These are phyloP conservation scores for Globisporangium apiculatum DNA, from an alignment of 352 stramenopile genomes.

Conservation along the genomic window DNA sequence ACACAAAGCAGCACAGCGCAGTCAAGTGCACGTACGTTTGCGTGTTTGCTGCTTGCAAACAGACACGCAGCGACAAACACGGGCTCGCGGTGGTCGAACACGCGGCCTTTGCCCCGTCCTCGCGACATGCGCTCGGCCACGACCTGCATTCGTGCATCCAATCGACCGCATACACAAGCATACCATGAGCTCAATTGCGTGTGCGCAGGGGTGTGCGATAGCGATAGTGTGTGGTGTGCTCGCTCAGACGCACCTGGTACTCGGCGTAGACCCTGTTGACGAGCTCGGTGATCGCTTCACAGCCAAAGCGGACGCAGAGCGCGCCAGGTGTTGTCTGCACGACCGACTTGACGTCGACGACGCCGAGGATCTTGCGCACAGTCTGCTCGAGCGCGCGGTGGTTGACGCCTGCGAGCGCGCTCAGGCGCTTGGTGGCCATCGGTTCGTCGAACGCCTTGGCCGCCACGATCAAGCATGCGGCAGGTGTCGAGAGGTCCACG, in stretches of 20 bases:
- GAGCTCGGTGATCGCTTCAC: constrained; percentile 52
- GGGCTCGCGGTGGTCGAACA: constrained; percentile 34
- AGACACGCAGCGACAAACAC: constrained; percentile 63
- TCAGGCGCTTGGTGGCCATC: constrained; percentile 39
- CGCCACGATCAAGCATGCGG: constrained; percentile 58
- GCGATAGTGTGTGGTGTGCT: too few species aligned
- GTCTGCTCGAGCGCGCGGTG: constrained; percentile 33
- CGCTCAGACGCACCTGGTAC: constrained; percentile 22
- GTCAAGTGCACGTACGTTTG: constrained; percentile 23
- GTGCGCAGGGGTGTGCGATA: too few species aligned
- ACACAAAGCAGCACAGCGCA: not conserved
- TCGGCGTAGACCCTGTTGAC: constrained; percentile 49
- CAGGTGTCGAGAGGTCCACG: constrained; percentile 30
- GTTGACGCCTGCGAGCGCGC: constrained; percentile 31
- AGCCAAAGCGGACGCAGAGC: constrained; percentile 71
- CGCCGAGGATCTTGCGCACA: constrained; percentile 44
- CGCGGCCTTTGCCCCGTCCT: constrained; percentile 14
- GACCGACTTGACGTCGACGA: constrained; percentile 35
- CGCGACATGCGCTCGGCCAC: constrained; percentile 20
- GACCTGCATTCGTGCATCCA: constrained; percentile 1
- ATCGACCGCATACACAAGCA: too few species aligned
- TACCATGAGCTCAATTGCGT: too few species aligned
- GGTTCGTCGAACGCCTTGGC: constrained; percentile 37
- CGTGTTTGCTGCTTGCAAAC: constrained; percentile 55
- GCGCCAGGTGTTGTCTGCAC: constrained; percentile 41